Conservation (phyloP, 176 grass and related monocot genomes). For the Otatea glauca region DNA sequence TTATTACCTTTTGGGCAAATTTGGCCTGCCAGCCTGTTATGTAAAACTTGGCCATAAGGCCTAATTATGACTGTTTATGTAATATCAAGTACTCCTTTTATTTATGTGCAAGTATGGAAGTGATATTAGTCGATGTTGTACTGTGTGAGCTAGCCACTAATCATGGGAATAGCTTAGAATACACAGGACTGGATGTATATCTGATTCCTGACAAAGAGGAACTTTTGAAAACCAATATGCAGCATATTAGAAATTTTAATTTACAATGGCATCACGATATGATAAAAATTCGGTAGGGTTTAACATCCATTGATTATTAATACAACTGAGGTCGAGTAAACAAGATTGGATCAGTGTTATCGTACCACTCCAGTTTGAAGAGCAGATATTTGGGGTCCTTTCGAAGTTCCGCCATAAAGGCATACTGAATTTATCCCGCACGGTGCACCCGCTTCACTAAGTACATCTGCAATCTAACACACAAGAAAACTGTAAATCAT, state of each 20-base stretch:
- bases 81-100: too few species aligned
- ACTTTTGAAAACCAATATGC: neutral
- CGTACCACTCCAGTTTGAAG: conserved; percentile 98
- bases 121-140: too few species aligned
- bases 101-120: too few species aligned
- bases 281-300: neutral
- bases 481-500: conserved; percentile 28
- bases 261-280: conserved; percentile 15
- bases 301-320: neutral
- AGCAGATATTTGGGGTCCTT: conserved; percentile 92
- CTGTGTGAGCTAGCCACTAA: too few species aligned
- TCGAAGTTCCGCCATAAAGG: conserved; percentile 93
- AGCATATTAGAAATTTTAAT: neutral
- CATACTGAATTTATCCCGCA: conserved; percentile 86
- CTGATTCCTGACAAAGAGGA: neutral
- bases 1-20: too few species aligned
- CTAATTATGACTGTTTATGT: too few species aligned
- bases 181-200: too few species aligned
- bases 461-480: conserved; percentile 85
- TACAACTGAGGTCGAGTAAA: neutral
- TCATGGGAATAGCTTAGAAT: too few species aligned
- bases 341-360: conserved; percentile 22
- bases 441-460: conserved; percentile 76
- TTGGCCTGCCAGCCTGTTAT: too few species aligned
- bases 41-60: too few species aligned